A percentile compares a stretch with the other conserved stretches of the same genome.
Conservation (phyloP, 495 filamentous ascomycete species). For the Aspergillus avenaceus region DNA sequence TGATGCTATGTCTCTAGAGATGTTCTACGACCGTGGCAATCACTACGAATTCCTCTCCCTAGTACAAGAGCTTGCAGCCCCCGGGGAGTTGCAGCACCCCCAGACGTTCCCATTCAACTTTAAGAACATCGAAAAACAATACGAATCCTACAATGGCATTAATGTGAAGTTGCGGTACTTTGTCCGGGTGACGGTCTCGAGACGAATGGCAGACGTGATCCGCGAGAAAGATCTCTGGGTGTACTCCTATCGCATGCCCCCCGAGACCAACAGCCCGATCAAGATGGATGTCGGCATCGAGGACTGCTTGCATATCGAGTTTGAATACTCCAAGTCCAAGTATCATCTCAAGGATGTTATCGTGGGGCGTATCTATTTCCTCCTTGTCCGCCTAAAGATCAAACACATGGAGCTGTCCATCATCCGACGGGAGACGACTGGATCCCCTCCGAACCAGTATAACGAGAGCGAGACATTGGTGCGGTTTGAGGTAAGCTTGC, state of each 20-base stretch:
- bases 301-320: conserved; percentile 98
- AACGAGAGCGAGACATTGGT: conserved; percentile 99
- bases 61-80: conserved; percentile 91
- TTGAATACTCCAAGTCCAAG: conserved; percentile 98
- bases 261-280: conserved; percentile 95
- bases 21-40: conserved; percentile 99
- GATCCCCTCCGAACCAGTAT: conserved; percentile 99
- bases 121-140: conserved; percentile 99
- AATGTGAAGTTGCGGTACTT: conserved; percentile 99
- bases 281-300: conserved; percentile 99
- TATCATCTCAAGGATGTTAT: conserved; percentile 99
- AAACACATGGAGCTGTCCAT: conserved; percentile 99
- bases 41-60: conserved; percentile 98
- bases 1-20: conserved; percentile 53
- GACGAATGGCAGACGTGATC: conserved; percentile 95
- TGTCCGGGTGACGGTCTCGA: conserved; percentile 90
- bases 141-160: conserved; percentile 99
- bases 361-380: conserved; percentile 97
- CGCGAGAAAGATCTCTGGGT: conserved; percentile 99
- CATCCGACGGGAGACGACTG: conserved; percentile 94
- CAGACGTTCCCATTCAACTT: conserved; percentile 99
- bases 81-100: conserved; percentile 95
- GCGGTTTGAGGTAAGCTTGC: conserved; percentile 77
- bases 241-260: conserved; percentile 96
- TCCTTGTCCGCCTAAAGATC: conserved; percentile 97